Evolutionary conservation across 2,329 filamentous ascomycete genomes (phyloP).

Genomic region (Lecanicillium sp.): DNA sequence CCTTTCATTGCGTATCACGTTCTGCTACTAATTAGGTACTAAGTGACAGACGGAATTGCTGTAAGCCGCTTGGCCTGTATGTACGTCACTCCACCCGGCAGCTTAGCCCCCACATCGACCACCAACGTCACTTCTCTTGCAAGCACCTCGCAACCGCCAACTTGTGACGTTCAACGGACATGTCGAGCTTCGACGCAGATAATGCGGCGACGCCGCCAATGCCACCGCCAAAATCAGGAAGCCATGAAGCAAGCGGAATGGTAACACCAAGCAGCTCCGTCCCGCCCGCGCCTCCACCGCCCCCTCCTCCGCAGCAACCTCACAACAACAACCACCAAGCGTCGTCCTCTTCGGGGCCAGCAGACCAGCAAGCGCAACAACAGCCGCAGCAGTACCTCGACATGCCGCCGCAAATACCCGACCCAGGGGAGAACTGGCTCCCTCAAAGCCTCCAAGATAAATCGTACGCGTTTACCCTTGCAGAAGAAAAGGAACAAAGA

Average conservation of each 20-base stretch:
- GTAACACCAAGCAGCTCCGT: slow-evolving; percentile 49
- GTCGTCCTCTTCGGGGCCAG: too few species aligned
- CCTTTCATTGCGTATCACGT: too few species aligned
- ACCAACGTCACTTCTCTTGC: not conserved
- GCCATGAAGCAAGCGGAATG: slow-evolving; percentile 59
- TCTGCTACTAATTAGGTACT: too few species aligned
- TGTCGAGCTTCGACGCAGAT: slow-evolving; percentile 22
- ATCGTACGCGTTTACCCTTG: slow-evolving; percentile 53
- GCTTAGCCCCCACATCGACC: slow-evolving; percentile 1
- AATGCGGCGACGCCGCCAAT: slow-evolving; percentile 45
- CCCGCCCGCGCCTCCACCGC: slow-evolving; percentile 35
- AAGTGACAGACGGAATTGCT: too few species aligned
- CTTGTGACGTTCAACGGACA: slow-evolving; percentile 8
- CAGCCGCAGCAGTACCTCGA: slow-evolving; percentile 12
- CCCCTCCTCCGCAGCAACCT: not conserved
- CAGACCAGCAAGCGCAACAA: not conserved
- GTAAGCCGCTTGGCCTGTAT: too few species aligned
- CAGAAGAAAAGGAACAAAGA: too few species aligned
- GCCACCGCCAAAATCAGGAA: slow-evolving; percentile 63
- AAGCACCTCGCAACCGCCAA: not conserved
- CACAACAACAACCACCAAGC: slow-evolving; percentile 15
- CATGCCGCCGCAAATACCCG: slow-evolving; percentile 33
- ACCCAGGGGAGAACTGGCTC: slow-evolving; percentile 68
- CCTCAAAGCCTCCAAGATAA: slow-evolving; percentile 71
- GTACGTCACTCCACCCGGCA: too few species aligned